Conservation (phyloP, 2,329 filamentous ascomycete genomes). For the Diaporthe eres region DNA sequence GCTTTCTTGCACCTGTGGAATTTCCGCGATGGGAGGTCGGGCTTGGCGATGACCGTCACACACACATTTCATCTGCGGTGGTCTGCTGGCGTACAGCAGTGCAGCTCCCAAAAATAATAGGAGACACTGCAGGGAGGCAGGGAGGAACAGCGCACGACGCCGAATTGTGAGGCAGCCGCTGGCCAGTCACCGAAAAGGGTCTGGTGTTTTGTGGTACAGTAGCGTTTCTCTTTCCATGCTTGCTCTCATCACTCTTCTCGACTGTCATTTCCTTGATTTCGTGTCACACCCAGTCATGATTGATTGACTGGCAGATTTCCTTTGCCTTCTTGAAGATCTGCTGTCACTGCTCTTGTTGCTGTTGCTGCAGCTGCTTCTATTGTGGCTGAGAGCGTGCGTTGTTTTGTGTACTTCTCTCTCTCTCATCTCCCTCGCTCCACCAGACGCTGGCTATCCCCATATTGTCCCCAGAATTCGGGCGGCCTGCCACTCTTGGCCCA, state of each 20-base stretch:
- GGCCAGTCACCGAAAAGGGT: neutral
- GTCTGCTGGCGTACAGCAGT: neutral
- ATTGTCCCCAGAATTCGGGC: slow-evolving; percentile 21
- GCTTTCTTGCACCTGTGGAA: neutral
- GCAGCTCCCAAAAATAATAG: slow-evolving; percentile 27
- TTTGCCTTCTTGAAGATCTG: neutral
- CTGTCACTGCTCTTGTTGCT: neutral
- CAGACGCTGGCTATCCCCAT: slow-evolving; percentile 9
- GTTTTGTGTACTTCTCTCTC: neutral
- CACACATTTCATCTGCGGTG: neutral
- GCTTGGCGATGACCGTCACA: slow-evolving; percentile 39
- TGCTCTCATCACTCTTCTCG: neutral
- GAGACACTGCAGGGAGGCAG: slow-evolving; percentile 20
- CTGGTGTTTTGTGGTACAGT: slow-evolving; percentile 9
- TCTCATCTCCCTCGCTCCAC: slow-evolving; percentile 28
- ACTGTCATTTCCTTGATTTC: slow-evolving; percentile 16
- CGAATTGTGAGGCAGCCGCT: neutral
- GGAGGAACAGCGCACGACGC: neutral
- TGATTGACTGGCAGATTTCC: neutral
- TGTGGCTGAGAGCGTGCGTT: neutral
- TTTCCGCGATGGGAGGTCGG: slow-evolving; percentile 8
- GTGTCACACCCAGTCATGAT: neutral
- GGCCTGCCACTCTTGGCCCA: slow-evolving; percentile 4
- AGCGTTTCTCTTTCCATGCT: neutral
- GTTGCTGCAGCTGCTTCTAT: neutral